Evolutionary conservation across 148 eudicot species (phyloP), one percentile per base, ranked within the genome.

Genomic region (Euryodendron excelsum): DNA sequence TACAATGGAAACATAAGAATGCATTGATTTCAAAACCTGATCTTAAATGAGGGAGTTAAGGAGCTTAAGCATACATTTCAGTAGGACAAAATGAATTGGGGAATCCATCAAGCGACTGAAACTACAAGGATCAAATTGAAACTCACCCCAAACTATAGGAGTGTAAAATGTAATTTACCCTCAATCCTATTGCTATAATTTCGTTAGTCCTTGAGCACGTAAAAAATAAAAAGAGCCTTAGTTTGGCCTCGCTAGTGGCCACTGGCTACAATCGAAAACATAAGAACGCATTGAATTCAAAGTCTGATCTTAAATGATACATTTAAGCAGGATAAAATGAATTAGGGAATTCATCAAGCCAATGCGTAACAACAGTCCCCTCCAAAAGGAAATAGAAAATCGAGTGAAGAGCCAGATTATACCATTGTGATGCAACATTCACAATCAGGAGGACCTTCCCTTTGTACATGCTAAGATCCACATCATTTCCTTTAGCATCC

Each of bases 371-470:
- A 34, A 1, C 9, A 3, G 8, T 14, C 21, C 12, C 74, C 21
- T 1, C 20, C 9, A 66, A 71, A 30, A 48, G 44, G 30, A 23
- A 36, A 1, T 37, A 59, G 1, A 71, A 63, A 50, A 36, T 18
- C 21, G 10, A 47, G 36, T 62, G 33, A 61, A 37, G 47, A 62
- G 21, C 71, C 62, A 72, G 5, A 33, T 48, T 52, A 60, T 86
- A 87, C 90, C 90, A 87, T 69, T 87, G 79, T 9, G 90, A 87
- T 68, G 90, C 90, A 37, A 87, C 90, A 77, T 87, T 87, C 41
- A 87, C 90, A 78, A 87, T 85, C 74, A 87, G 76, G 61, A 87
- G 48, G 59, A 87, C 86, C 69, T 87, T 87, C 23, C 90, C 90
- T 78, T 78, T 85, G 75, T 85, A 87, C 36, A 58, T 69, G 83